Conservation (phyloP, 2,329 filamentous ascomycete species). For the Pezicula rhizophila region DNA sequence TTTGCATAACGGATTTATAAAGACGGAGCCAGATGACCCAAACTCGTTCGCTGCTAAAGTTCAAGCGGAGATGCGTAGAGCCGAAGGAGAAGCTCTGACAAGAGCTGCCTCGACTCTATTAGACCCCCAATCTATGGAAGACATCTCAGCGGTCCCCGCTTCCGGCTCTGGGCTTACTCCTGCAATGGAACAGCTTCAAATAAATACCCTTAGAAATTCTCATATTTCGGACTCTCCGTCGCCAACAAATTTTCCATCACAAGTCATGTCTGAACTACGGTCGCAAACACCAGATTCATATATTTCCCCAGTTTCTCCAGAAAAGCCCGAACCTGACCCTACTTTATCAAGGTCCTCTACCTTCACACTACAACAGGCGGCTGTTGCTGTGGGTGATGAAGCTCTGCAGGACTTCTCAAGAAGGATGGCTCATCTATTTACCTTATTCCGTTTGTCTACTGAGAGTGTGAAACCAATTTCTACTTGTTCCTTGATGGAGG, state of each 20-base stretch:
- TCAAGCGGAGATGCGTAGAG: conserved; percentile 54
- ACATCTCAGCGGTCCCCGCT: conserved; percentile 1
- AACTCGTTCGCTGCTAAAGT: conserved; percentile 31
- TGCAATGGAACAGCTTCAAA: conserved; percentile 16
- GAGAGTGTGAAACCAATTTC: conserved; percentile 65
- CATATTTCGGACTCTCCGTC: conserved; percentile 9
- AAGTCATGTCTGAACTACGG: conserved; percentile 9
- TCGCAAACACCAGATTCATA: neutral
- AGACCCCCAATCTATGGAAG: conserved; percentile 5
- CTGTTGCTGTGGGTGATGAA: conserved; percentile 39
- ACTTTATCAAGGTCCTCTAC: conserved; percentile 10
- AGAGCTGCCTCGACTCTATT: conserved; percentile 19
- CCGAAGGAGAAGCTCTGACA: conserved; percentile 53
- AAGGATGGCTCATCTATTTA: conserved; percentile 67
- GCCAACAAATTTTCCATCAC: conserved; percentile 7
- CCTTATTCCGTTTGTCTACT: conserved; percentile 71
- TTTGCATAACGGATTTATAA: neutral
- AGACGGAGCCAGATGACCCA: conserved; percentile 6
- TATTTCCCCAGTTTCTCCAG: neutral
- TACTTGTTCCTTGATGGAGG: conserved; percentile 57
- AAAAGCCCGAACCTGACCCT: neutral
- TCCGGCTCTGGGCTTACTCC: conserved; percentile 7
- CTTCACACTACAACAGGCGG: conserved; percentile 19
- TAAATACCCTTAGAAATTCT: conserved; percentile 23
- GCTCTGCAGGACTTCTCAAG: conserved; percentile 64